Evolutionary conservation across 2,329 filamentous ascomycete genomes (phyloP).

Genomic region (Scedosporium apiospermum): DNA sequence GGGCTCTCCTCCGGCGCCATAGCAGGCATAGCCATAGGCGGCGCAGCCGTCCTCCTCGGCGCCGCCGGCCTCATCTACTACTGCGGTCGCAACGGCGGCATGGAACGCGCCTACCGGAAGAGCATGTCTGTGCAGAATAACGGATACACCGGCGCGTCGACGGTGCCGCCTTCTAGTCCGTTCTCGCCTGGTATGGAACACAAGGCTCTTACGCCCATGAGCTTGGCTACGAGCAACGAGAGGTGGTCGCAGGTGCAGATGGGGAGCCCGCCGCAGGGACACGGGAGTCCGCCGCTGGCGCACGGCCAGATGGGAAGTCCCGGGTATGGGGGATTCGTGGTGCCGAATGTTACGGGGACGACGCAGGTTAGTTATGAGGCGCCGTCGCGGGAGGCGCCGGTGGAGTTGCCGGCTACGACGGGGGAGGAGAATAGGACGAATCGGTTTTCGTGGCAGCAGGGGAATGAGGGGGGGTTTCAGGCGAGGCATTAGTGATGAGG

Average conservation of each 20-base stretch:
- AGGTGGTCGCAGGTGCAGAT: background rate
- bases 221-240: background rate
- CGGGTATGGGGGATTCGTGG: background rate
- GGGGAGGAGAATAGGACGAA: background rate
- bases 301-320: background rate
- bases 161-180: background rate
- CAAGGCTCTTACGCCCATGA: background rate
- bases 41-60: conserved; percentile 31
- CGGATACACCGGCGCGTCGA: background rate
- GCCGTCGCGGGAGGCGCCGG: background rate
- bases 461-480: background rate
- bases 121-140: conserved; percentile 9
- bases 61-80: conserved; percentile 37
- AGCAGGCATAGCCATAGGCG: conserved; percentile 49
- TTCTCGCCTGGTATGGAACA: background rate
- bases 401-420: background rate
- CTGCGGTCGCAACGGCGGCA: conserved; percentile 31
- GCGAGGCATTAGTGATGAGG: background rate
- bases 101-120: conserved; percentile 24
- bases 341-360: background rate
- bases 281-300: too few species aligned
- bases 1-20: conserved; percentile 37
- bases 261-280: too few species aligned
- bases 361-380: background rate
- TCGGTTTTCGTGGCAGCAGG: background rate